These are phyloP conservation scores for Candida wancherniae DNA, from an alignment of 805 yeast species.

Conservation along the genomic window DNA sequence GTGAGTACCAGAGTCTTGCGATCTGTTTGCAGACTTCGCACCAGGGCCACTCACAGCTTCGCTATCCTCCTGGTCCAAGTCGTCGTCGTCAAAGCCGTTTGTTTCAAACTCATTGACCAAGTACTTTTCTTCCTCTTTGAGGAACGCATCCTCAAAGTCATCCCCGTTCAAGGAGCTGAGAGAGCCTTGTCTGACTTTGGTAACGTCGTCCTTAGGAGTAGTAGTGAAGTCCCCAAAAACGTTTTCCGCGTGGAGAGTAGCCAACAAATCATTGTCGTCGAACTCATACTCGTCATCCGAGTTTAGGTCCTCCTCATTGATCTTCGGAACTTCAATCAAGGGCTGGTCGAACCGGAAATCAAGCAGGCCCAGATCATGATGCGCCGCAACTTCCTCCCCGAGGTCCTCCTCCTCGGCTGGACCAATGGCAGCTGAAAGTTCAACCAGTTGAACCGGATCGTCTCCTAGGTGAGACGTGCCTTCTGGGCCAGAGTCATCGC, in stretches of 20 bases:
- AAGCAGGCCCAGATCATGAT: constrained; percentile 7
- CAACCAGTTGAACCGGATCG: neutral
- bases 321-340: constrained; percentile 46
- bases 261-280: constrained; percentile 44
- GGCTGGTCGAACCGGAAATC: constrained; percentile 30
- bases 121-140: constrained; percentile 41
- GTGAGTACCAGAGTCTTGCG: constrained; percentile 25
- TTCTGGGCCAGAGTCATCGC: constrained; percentile 26
- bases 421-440: constrained; percentile 1
- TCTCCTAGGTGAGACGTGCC: too few species aligned
- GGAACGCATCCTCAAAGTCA: constrained; percentile 34
- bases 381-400: constrained; percentile 45
- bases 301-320: constrained; percentile 43
- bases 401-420: constrained; percentile 56
- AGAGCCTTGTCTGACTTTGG: constrained; percentile 22
- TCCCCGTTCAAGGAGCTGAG: constrained; percentile 27
- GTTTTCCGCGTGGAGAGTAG: constrained; percentile 44
- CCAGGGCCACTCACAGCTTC: too few species aligned
- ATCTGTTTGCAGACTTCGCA: constrained; percentile 19
- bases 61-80: constrained; percentile 26
- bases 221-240: constrained; percentile 36
- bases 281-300: constrained; percentile 67
- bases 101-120: constrained; percentile 43
- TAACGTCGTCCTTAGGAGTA: constrained; percentile 3
- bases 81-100: constrained; percentile 44